These are phyloP conservation scores for Naegleria lovaniensis DNA, from an alignment of 208 protist species.

Conservation along the genomic window DNA sequence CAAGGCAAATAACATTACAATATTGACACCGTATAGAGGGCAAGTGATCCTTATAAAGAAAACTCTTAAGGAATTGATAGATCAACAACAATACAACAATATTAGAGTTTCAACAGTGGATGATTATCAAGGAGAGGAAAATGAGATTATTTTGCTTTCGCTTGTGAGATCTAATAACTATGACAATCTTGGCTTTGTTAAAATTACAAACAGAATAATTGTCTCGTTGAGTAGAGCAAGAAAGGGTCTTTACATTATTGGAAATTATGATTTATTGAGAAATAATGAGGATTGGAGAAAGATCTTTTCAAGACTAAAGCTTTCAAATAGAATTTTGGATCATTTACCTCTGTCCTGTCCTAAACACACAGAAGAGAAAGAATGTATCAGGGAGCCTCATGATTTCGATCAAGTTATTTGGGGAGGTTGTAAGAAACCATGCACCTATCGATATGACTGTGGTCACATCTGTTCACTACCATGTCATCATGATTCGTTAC, in stretches of 20 bases:
- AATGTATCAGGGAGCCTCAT: not conserved
- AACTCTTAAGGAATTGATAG: not conserved
- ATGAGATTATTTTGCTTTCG: constrained; percentile 82
- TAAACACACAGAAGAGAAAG: not conserved
- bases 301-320: not conserved
- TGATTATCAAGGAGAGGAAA: constrained; percentile 89
- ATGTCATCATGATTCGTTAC: not conserved
- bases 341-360: not conserved
- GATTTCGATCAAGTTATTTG: not conserved
- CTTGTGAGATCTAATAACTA: constrained; percentile 79
- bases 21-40: constrained; percentile 87
- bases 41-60: constrained; percentile 55
- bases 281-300: not conserved
- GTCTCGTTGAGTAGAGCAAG: constrained; percentile 83
- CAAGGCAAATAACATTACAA: constrained; percentile 54
- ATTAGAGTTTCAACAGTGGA: constrained; percentile 78
- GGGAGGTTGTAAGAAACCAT: not conserved
- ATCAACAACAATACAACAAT: not conserved
- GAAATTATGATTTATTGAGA: not conserved
- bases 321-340: not conserved
- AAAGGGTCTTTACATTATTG: constrained; percentile 8
- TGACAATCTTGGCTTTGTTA: constrained; percentile 78
- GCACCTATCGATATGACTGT: not conserved
- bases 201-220: constrained; percentile 80
- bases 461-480: not conserved